phyloP scores from a whole-genome alignment of 805 yeast genomes.

The Dipodascus geniculatus region DNA sequence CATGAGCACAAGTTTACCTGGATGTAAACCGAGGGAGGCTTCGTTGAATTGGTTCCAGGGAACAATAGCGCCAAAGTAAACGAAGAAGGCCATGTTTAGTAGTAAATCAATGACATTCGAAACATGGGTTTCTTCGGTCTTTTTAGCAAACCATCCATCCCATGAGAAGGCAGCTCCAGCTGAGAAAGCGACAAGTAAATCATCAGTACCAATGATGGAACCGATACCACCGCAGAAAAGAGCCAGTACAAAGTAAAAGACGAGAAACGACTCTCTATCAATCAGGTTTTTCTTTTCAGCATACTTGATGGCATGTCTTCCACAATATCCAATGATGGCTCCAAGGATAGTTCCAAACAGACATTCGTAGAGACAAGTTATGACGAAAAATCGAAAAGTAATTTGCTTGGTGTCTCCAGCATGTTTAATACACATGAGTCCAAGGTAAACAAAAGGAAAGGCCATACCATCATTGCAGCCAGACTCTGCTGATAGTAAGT shows the following conservation, averaged over 20 bases:
- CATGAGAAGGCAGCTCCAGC: slow-evolving; percentile 92
- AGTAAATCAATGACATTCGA: slow-evolving; percentile 83
- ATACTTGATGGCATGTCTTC: slow-evolving; percentile 59
- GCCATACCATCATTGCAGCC: slow-evolving; percentile 97
- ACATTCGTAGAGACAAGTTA: slow-evolving; percentile 75
- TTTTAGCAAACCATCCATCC: slow-evolving; percentile 81
- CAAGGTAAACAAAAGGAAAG: slow-evolving; percentile 69
- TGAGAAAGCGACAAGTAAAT: slow-evolving; percentile 75
- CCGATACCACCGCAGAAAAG: slow-evolving; percentile 84
- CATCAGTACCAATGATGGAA: slow-evolving; percentile 79
- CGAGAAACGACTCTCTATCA: slow-evolving; percentile 81
- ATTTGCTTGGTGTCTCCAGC: slow-evolving; percentile 55
- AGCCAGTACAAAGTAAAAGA: slow-evolving; percentile 71
- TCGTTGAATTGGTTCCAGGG: slow-evolving; percentile 80
- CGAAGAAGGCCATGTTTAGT: slow-evolving; percentile 74
- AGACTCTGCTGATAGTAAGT: slow-evolving; percentile 72
- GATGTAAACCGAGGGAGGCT: slow-evolving; percentile 45
- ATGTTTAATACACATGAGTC: slow-evolving; percentile 56
- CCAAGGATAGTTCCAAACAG: slow-evolving; percentile 70
- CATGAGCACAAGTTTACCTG: slow-evolving; percentile 70
- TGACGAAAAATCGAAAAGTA: slow-evolving; percentile 66
- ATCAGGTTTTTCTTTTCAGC: slow-evolving; percentile 61
- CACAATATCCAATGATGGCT: slow-evolving; percentile 52
- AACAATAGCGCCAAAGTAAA: slow-evolving; percentile 80
- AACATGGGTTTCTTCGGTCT: slow-evolving; percentile 76